Conservation (phyloP, 2,329 filamentous ascomycete species). For the Cordyceps cateniannulata region DNA sequence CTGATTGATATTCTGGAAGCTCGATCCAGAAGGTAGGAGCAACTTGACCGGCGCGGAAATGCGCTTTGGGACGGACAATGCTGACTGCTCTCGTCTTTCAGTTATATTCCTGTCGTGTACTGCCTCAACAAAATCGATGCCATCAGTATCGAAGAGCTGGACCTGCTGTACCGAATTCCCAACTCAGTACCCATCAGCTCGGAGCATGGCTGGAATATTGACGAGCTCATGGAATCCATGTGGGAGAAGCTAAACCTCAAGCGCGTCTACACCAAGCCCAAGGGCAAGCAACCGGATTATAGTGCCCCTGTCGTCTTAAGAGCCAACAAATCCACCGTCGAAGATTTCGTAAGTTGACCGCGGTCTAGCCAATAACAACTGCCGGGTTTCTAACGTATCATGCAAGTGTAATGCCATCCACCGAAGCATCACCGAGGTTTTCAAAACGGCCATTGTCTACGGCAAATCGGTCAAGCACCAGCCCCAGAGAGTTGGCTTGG, state of each 20-base stretch:
- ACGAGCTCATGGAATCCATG: constrained; percentile 95
- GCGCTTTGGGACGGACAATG: not conserved
- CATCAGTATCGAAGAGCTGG: constrained; percentile 95
- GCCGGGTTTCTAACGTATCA: constrained; percentile 26
- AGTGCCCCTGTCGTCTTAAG: constrained; percentile 83
- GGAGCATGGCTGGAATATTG: constrained; percentile 95
- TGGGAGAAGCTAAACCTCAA: constrained; percentile 93
- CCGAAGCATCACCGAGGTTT: constrained; percentile 90
- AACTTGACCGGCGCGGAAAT: not conserved
- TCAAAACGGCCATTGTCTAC: constrained; percentile 93
- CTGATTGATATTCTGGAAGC: constrained; percentile 94
- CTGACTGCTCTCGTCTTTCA: constrained; percentile 24
- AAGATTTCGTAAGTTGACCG: constrained; percentile 78
- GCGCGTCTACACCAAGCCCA: constrained; percentile 96
- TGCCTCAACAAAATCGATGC: constrained; percentile 98
- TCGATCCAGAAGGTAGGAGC: constrained; percentile 59
- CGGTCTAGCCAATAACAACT: not conserved
- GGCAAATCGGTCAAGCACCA: constrained; percentile 98
- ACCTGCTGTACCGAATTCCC: constrained; percentile 91
- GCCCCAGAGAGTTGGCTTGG: constrained; percentile 86
- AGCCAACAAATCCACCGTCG: constrained; percentile 75
- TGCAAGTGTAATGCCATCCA: constrained; percentile 92
- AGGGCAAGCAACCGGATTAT: constrained; percentile 92
- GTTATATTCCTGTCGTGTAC: constrained; percentile 98
- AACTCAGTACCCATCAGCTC: constrained; percentile 97